Conservation (phyloP, 768 basidiomycete species). For the Pholiota molesta region DNA sequence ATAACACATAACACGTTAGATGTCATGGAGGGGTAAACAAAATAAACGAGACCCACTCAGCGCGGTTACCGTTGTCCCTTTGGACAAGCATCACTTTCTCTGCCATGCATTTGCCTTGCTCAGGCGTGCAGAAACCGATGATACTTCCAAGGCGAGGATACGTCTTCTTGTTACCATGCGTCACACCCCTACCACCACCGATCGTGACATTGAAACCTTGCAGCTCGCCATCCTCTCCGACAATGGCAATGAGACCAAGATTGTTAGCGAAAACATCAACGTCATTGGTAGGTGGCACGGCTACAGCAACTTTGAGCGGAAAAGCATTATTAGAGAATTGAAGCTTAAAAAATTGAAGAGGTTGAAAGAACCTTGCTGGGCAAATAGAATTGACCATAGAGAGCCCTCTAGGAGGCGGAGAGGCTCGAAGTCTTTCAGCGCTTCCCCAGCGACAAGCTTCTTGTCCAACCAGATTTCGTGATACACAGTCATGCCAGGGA, state of each 20-base stretch:
- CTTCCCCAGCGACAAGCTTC: constrained; percentile 93
- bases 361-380: constrained; percentile 82
- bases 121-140: constrained; percentile 90
- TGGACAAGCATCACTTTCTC: constrained; percentile 95
- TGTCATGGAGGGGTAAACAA: background rate
- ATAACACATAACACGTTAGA: constrained; percentile 1
- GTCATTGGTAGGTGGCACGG: constrained; percentile 97
- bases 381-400: constrained; percentile 98
- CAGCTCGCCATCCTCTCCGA: constrained; percentile 72
- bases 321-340: constrained; percentile 4
- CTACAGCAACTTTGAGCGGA: constrained; percentile 93
- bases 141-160: constrained; percentile 89
- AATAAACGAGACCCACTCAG: constrained; percentile 87
- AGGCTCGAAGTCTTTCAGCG: constrained; percentile 93
- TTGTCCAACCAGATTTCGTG: constrained; percentile 99
- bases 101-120: constrained; percentile 84
- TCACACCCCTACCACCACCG: constrained; percentile 99
- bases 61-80: constrained; percentile 93
- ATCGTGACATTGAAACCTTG: constrained; percentile 92
- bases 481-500: constrained; percentile 91
- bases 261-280: constrained; percentile 96
- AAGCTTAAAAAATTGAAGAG: background rate
- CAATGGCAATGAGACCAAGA: constrained; percentile 94
- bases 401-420: too few relatives aligned
- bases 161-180: constrained; percentile 99